phyloP scores from a whole-genome alignment of 352 stramenopile species.

The Aphanomyces euteiches region DNA sequence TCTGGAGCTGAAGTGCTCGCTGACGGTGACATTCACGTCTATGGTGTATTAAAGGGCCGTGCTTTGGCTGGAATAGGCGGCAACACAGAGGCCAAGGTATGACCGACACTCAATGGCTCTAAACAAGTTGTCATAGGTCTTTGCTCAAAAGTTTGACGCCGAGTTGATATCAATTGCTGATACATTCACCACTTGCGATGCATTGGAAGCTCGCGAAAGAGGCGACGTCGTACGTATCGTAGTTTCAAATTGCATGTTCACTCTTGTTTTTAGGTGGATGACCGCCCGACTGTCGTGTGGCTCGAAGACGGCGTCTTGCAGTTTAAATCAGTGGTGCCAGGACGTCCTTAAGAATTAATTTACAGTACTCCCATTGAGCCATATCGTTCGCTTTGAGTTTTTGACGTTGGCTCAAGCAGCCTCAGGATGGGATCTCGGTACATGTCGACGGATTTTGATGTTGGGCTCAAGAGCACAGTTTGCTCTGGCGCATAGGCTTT shows the following conservation, averaged over 20 bases:
- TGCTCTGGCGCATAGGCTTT: slow-evolving; percentile 19
- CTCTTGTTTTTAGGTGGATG: slow-evolving; percentile 7
- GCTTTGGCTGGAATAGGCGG: slow-evolving; percentile 81
- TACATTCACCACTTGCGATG: slow-evolving; percentile 87
- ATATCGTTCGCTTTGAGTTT: slow-evolving; percentile 13
- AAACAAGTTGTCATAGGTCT: slow-evolving; percentile 29
- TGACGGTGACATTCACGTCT: slow-evolving; percentile 80
- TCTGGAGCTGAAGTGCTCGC: slow-evolving; percentile 85
- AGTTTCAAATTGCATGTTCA: background rate
- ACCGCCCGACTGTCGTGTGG: slow-evolving; percentile 26
- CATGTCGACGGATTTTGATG: slow-evolving; percentile 19
- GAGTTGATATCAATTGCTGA: slow-evolving; percentile 88
- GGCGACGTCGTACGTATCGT: slow-evolving; percentile 14
- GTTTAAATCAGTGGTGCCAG: slow-evolving; percentile 26
- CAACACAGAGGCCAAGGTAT: slow-evolving; percentile 49
- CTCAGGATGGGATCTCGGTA: slow-evolving; percentile 25
- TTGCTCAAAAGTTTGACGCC: slow-evolving; percentile 64
- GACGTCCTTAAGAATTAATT: slow-evolving; percentile 1
- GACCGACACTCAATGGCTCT: slow-evolving; percentile 46
- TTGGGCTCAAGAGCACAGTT: slow-evolving; percentile 21
- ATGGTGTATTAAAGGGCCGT: slow-evolving; percentile 77
- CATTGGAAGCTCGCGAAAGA: slow-evolving; percentile 34
- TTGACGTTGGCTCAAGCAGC: slow-evolving; percentile 5
- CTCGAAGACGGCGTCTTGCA: slow-evolving; percentile 25
- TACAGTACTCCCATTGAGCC: slow-evolving; percentile 7